These are phyloP conservation scores for Artemisia argyi DNA, from an alignment of 129 eudicot genomes.

Conservation along the genomic window DNA sequence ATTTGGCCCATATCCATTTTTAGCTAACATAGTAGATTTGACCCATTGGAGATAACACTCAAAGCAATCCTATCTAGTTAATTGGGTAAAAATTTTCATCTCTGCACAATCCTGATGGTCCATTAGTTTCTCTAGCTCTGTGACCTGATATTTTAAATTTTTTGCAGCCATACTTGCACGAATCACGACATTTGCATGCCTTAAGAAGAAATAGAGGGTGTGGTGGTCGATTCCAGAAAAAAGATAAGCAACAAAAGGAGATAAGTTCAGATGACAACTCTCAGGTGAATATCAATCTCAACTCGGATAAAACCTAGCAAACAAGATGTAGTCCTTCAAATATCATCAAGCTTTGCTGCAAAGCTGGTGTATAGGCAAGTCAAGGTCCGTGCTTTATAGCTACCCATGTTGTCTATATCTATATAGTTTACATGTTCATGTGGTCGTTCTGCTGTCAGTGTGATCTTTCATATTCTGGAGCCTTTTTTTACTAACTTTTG, in stretches of 20 bases:
- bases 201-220: slow-evolving; percentile 74
- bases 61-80: background rate
- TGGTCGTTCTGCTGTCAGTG: slow-evolving; percentile 2
- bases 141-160: slow-evolving; percentile 1
- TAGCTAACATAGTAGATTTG: background rate
- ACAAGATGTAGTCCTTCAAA: background rate
- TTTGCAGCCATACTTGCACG: slow-evolving; percentile 89
- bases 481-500: background rate
- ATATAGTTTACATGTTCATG: slow-evolving; percentile 12
- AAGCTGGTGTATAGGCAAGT: slow-evolving; percentile 34
- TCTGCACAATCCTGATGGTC: background rate
- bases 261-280: slow-evolving; percentile 43
- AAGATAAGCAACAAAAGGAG: slow-evolving; percentile 62
- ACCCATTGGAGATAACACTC: background rate
- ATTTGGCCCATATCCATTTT: background rate
- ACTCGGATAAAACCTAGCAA: slow-evolving; percentile 44
- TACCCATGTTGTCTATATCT: slow-evolving; percentile 23
- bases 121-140: background rate
- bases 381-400: slow-evolving; percentile 29
- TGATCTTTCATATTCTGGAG: slow-evolving; percentile 10
- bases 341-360: slow-evolving; percentile 23
- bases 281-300: slow-evolving; percentile 57
- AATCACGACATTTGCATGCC: slow-evolving; percentile 90
- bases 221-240: slow-evolving; percentile 84
- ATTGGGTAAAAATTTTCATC: background rate